Percentiles rank a stretch among this genome's conserved stretches.
These are phyloP conservation scores for Nannochloris sp. DNA, from an alignment of 139 green algal genomes.

Conservation along the genomic window DNA sequence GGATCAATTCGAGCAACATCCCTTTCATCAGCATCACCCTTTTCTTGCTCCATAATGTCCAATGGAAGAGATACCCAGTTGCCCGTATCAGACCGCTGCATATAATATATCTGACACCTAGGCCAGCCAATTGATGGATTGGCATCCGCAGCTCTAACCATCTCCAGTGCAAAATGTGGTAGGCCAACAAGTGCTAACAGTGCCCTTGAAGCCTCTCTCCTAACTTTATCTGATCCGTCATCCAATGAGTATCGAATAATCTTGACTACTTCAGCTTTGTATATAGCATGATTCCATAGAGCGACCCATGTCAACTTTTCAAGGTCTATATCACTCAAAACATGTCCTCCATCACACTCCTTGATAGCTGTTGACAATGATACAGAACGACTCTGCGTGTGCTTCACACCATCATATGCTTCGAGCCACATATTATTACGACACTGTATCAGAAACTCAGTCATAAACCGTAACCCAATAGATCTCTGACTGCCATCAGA, in stretches of 20 bases:
- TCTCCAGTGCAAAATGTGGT: slow-evolving; percentile 14
- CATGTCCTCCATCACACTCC: neutral
- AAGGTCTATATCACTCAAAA: neutral
- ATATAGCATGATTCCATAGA: slow-evolving; percentile 46
- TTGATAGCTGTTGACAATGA: neutral
- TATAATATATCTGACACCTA: slow-evolving; percentile 4
- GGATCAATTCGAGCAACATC: slow-evolving; percentile 49
- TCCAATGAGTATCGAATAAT: slow-evolving; percentile 52
- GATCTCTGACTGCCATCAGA: slow-evolving; percentile 36
- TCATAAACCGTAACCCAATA: slow-evolving; percentile 40
- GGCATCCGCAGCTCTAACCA: slow-evolving; percentile 24
- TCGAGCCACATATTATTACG: neutral
- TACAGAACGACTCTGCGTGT: neutral
- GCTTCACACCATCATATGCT: neutral
- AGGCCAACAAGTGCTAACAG: slow-evolving; percentile 29
- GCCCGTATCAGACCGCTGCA: slow-evolving; percentile 10
- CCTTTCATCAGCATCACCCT: slow-evolving; percentile 24
- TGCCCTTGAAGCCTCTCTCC: slow-evolving; percentile 34
- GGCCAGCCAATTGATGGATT: slow-evolving; percentile 22
- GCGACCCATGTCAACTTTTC: slow-evolving; percentile 24
- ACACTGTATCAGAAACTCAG: slow-evolving; percentile 24
- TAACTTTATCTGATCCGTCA: slow-evolving; percentile 28
- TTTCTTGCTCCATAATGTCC: too few species aligned
- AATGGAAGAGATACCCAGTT: too few species aligned
- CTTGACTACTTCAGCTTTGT: slow-evolving; percentile 26